Evolutionary conservation across 768 basidiomycete species (phyloP), one percentile per base, ranked within the genome.

Genomic region (Mycena metata): DNA sequence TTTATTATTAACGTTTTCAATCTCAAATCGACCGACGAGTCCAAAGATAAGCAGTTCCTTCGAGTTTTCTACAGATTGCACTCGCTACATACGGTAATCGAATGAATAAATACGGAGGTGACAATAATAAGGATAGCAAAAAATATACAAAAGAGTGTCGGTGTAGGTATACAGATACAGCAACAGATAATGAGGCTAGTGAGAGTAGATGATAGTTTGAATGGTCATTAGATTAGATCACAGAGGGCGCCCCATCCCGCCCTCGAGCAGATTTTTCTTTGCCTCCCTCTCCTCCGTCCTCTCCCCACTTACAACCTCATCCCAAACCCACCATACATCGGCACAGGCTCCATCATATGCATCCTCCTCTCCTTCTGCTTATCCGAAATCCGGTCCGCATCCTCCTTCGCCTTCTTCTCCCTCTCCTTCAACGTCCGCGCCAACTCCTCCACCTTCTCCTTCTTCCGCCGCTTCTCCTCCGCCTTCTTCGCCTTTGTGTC

Each of bases 401-500:
- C 74, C 3, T 76, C 75, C 9, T 75, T 74, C 15, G 79, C 80
- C 66, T 67, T 79, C 72, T 76, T 75, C 69, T 73, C 75, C 17
- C 75, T 78, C 57, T 79, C 79, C 74, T 83, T 84, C 68, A 87
- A 78, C 52, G 85, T 80, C 62, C 78, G 73, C n/a, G 86, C 85
- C 36, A 87, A 77, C 57, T 79, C 79, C 64, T 84, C 82, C 36
- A 76, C 77, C 71, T 72, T 76, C 43, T 72, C 77, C 77, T 83
- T 85, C 68, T 82, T 80, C 76, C 78, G 76, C 69, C 63, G 73
- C 75, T 84, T 83, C 51, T 82, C 82, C 62, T 84, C 81, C 24
- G 79, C 82, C 75, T 81, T 86, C 61, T 77, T 77, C 69, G 72
- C 75, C 76, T 84, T 87, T 70, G 79, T 76, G 64, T 86, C 86